Evolutionary conservation across 257 asterid genomes (phyloP).

Genomic region (Solanum etuberosum): DNA sequence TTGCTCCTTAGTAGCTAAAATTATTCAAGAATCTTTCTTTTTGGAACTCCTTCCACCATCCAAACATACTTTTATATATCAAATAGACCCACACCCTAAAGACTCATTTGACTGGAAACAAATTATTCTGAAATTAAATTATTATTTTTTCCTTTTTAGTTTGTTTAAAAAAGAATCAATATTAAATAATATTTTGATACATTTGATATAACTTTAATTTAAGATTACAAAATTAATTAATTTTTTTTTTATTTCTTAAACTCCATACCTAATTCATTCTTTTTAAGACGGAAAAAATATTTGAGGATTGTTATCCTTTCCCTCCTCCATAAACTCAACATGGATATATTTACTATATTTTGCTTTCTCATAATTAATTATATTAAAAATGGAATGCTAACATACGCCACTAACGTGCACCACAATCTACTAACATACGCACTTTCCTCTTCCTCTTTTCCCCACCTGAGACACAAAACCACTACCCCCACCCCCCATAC

Average conservation of each 20-base stretch:
- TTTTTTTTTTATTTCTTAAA: no score
- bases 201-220: no score
- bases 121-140: no score
- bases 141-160: no score
- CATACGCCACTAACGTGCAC: not conserved
- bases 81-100: not conserved
- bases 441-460: not conserved
- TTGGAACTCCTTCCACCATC: not conserved
- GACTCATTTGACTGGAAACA: not conserved
- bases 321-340: not conserved
- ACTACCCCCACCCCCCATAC: not conserved
- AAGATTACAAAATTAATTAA: accelerated
- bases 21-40: not conserved
- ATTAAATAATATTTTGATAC: no score
- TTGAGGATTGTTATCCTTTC: not conserved
- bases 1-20: not conserved
- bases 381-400: not conserved
- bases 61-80: not conserved
- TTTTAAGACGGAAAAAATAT: no score
- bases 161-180: no score
- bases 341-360: no score
- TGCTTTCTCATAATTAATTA: not conserved
- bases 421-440: slow-evolving; percentile 9
- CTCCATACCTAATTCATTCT: no score
- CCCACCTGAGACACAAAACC: slow-evolving; percentile 7